Evolutionary conservation across 2,329 filamentous ascomycete species (phyloP).

Genomic region (Exophiala spinifera): DNA sequence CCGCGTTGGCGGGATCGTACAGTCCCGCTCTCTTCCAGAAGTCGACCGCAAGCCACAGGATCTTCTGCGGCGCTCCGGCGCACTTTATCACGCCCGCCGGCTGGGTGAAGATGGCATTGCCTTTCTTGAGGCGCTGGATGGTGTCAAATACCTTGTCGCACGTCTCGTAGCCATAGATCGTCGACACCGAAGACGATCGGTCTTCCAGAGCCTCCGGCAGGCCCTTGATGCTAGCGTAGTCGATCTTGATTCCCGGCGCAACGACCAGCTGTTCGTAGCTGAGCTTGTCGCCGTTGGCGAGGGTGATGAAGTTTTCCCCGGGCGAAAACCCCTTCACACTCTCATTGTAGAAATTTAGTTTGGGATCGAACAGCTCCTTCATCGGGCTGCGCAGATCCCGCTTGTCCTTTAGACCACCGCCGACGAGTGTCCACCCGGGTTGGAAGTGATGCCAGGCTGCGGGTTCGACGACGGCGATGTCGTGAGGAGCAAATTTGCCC

Average conservation of each 20-base stretch:
- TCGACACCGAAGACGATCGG: conserved; percentile 49
- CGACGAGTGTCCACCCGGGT: conserved; percentile 67
- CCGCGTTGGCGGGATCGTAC: conserved; percentile 44
- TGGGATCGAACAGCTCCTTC: conserved; percentile 54
- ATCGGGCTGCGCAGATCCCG: conserved; percentile 56
- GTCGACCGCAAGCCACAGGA: conserved; percentile 61
- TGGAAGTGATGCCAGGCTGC: conserved; percentile 65
- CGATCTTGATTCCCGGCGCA: conserved; percentile 55
- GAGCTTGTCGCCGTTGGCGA: conserved; percentile 55
- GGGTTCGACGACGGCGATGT: conserved; percentile 65
- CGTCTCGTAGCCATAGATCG: conserved; percentile 57
- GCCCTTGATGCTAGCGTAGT: conserved; percentile 53
- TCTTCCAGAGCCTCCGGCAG: conserved; percentile 56
- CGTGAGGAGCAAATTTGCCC: conserved; percentile 55
- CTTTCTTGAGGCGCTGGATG: conserved; percentile 49
- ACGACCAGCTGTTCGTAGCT: conserved; percentile 65
- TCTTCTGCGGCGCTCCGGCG: conserved; percentile 60
- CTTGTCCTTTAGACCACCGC: conserved; percentile 62
- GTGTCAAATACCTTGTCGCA: conserved; percentile 53
- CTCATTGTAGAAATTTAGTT: conserved; percentile 59
- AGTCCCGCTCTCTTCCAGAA: conserved; percentile 55
- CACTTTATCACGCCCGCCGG: conserved; percentile 59
- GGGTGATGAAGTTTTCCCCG: conserved; percentile 55
- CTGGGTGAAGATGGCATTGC: conserved; percentile 59
- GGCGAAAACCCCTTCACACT: conserved; percentile 53